Percentiles rank a stretch among this genome's conserved stretches.
Conservation (phyloP, 768 basidiomycete species). For the Lyophyllum shimeji region DNA sequence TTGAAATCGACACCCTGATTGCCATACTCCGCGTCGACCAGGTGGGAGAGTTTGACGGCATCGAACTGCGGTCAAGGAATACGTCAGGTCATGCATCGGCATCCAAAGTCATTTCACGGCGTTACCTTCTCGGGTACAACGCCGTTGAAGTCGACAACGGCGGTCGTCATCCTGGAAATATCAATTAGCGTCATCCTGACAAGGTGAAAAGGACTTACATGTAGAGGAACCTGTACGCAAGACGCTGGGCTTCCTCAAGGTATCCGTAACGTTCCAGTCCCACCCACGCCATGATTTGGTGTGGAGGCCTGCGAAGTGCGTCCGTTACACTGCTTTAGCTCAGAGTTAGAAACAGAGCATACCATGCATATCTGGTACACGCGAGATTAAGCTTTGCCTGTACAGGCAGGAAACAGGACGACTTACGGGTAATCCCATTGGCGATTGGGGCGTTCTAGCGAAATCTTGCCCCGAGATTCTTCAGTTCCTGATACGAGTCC, state of each 20-base stretch:
- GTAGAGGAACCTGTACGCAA: conserved; percentile 97
- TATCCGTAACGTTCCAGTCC: conserved; percentile 96
- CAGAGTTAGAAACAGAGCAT: conserved; percentile 6
- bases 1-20: conserved; percentile 98
- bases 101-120: neutral
- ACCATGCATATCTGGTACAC: conserved; percentile 65
- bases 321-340: conserved; percentile 4
- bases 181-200: neutral
- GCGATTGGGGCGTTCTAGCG: conserved; percentile 93
- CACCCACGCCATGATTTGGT: conserved; percentile 99
- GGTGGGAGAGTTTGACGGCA: conserved; percentile 91
- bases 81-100: conserved; percentile 5
- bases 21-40: conserved; percentile 97
- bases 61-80: conserved; percentile 62
- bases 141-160: conserved; percentile 96
- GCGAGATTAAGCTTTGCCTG: conserved; percentile 15
- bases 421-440: conserved; percentile 98
- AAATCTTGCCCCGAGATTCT: conserved; percentile 93
- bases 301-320: conserved; percentile 68
- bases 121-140: conserved; percentile 96
- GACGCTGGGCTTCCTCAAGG: conserved; percentile 86
- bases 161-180: conserved; percentile 78
- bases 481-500: conserved; percentile 97
- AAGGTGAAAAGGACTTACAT: conserved; percentile 52
- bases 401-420: conserved; percentile 6